Evolutionary conservation across 148 eudicot genomes (phyloP), one percentile per base, ranked within the genome.

Genomic region (Polygonum aviculare): DNA sequence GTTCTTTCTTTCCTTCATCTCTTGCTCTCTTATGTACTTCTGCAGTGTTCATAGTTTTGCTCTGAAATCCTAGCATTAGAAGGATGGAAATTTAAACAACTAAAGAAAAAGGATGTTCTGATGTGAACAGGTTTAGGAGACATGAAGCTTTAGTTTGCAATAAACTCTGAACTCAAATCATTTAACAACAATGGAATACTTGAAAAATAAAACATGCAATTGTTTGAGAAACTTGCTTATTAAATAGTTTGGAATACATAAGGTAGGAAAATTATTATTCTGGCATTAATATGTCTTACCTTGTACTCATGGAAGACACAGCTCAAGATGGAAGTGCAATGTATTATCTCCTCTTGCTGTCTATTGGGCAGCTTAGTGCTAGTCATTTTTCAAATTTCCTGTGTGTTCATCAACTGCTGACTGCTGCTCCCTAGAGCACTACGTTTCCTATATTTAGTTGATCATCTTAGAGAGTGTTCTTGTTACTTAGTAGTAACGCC

Each of bases 1-100:
- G 96, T 86, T 63, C 7, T 72, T 73, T 65, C 21, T 16, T 15
- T 74, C 12, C 54, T 41, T 57, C 7, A 33, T 19, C 9, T 78
- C 54, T 36, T 51, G 35, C 49, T 49, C 36, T n/a, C 35, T 67
- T 35, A 2, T 38, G 72, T 35, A 36, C 72, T 36, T 65, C 7
- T 36, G 14, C 44, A 67, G 36, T 15, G 45, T 16, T 67, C 44
- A 36, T 38, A 5, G 1, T 67, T 33, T 35, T 67, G 15, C 72
- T 67, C 38, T 36, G n/a, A 36, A 12, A 67, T 16, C 72, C 19
- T 4, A 16, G n/a, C 44, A 67, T 35, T 36, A 36, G 18, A 15
- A 14, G 69, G 44, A 44, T 65, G 35, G 41, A 44, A 65, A 65
- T 4, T 18, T 65, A 35, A 35, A 31, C 72, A 67, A 67, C 72